Conservation (phyloP, 129 eudicot genomes). For the Oenanthe sinensis region DNA sequence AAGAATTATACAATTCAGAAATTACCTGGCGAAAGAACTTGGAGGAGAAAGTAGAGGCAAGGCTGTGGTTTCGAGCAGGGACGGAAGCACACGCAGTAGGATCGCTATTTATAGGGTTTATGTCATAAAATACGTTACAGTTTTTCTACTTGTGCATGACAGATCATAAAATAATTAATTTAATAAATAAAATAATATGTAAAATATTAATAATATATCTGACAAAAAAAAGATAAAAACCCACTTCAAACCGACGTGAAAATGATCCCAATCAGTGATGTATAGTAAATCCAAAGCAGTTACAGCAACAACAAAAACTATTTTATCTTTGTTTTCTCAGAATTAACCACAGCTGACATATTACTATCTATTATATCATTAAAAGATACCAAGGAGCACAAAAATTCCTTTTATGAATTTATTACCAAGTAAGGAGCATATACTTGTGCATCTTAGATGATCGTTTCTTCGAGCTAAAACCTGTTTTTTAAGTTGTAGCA, state of each 20-base stretch:
- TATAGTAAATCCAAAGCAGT: background rate
- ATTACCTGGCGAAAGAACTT: background rate
- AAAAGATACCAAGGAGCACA: background rate
- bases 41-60: background rate
- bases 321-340: background rate
- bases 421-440: background rate
- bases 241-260: background rate
- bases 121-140: background rate
- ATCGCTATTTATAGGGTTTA: background rate
- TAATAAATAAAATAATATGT: no score
- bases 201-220: no score
- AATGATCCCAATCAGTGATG: background rate
- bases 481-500: background rate
- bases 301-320: background rate
- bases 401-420: background rate
- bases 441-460: background rate
- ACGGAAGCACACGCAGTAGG: background rate
- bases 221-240: no score
- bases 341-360: no score
- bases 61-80: background rate
- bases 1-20: no score
- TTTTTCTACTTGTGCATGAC: background rate
- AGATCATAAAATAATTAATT: no score
- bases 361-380: no score
- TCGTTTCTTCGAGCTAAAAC: background rate